A percentile compares a stretch with the other conserved stretches of the same genome.
Conservation (phyloP, 2,329 filamentous ascomycete genomes). For the Pochonia chlamydosporia region DNA sequence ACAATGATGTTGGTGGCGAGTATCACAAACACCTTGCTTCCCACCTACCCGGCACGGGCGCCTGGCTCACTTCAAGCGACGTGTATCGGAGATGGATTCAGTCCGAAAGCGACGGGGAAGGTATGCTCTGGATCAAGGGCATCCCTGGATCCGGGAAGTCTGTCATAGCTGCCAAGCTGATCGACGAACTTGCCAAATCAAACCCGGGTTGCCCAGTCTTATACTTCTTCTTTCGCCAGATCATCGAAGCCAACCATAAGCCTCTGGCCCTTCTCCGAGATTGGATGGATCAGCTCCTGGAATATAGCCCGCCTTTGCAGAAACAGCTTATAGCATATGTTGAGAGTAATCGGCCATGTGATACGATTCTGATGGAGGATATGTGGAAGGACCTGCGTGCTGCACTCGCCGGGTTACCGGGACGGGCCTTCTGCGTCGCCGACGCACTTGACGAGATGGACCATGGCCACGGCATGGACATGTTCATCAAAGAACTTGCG, state of each 20-base stretch:
- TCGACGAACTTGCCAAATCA: conserved; percentile 11
- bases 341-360: neutral
- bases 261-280: conserved; percentile 24
- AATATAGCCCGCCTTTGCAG: conserved; percentile 24
- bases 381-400: neutral
- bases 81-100: conserved; percentile 16
- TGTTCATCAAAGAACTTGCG: conserved; percentile 26
- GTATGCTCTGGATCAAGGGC: conserved; percentile 26
- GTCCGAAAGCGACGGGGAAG: conserved; percentile 8
- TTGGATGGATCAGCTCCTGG: conserved; percentile 27
- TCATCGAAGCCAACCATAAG: conserved; percentile 28
- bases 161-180: conserved; percentile 24
- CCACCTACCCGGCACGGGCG: conserved; percentile 15
- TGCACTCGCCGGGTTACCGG: neutral
- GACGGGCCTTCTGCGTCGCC: conserved; percentile 30
- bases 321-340: conserved; percentile 13
- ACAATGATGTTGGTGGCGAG: conserved; percentile 19
- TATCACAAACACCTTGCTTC: conserved; percentile 19
- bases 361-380: neutral
- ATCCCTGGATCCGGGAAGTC: conserved; percentile 35
- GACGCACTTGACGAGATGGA: conserved; percentile 44
- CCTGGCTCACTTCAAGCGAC: conserved; percentile 11
- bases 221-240: conserved; percentile 34
- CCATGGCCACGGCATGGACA: conserved; percentile 16
- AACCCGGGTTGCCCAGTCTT: conserved; percentile 19